Evolutionary conservation across 768 basidiomycete genomes (phyloP).

Genomic region (Phylloporus arenicola): DNA sequence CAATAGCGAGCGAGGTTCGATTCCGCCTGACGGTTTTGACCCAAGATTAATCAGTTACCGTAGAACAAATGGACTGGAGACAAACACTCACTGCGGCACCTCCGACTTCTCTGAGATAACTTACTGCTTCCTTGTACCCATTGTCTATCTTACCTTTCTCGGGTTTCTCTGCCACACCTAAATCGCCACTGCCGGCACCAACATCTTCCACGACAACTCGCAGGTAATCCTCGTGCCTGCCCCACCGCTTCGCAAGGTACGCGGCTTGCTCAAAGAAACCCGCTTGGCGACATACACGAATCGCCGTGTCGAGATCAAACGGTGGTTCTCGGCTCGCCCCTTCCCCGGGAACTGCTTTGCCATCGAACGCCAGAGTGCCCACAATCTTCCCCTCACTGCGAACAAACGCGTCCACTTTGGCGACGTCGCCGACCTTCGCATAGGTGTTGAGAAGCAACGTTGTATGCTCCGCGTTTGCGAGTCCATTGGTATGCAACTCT

Average conservation of each 20-base stretch:
- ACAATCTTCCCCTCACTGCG: slow-evolving; percentile 69
- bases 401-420: slow-evolving; percentile 86
- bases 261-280: slow-evolving; percentile 94
- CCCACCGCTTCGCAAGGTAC: slow-evolving; percentile 89
- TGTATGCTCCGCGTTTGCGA: slow-evolving; percentile 95
- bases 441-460: slow-evolving; percentile 96
- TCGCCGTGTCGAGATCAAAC: slow-evolving; percentile 95
- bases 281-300: slow-evolving; percentile 93
- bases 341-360: slow-evolving; percentile 24
- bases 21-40: slow-evolving; percentile 57
- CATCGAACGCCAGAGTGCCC: slow-evolving; percentile 14
- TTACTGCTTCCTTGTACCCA: slow-evolving; percentile 67
- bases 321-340: slow-evolving; percentile 67
- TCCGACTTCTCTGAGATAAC: slow-evolving; percentile 74
- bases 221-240: slow-evolving; percentile 87
- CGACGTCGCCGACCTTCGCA: slow-evolving; percentile 91
- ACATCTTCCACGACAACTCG: slow-evolving; percentile 93
- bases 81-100: slow-evolving; percentile 61
- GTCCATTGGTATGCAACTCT: slow-evolving; percentile 82
- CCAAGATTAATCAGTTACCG: background rate
- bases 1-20: slow-evolving; percentile 85
- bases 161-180: slow-evolving; percentile 10
- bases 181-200: slow-evolving; percentile 26
- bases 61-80: background rate
- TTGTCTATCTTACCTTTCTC: slow-evolving; percentile 34